Conservation (phyloP, 371 early-diverging fungal genomes). For the Rhizomucor pusillus region DNA sequence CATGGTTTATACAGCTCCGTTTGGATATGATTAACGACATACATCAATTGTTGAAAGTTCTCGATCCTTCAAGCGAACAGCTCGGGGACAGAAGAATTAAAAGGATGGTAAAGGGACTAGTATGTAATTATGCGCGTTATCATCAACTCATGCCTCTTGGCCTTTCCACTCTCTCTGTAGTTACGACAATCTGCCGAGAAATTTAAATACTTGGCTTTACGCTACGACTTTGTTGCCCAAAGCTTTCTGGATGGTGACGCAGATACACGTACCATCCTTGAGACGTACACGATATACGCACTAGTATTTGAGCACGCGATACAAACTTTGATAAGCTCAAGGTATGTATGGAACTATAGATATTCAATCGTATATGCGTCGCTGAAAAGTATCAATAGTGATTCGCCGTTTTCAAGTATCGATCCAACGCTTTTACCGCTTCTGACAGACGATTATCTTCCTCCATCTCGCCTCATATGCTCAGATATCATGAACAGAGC, state of each 20-base stretch:
- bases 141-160: too few species aligned
- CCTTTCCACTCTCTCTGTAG: too few species aligned
- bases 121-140: not conserved
- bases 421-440: too few species aligned
- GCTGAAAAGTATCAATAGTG: constrained; percentile 9
- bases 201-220: constrained; percentile 28
- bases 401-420: too few species aligned
- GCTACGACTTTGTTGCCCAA: constrained; percentile 31
- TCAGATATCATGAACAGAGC: too few species aligned
- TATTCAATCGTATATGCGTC: constrained; percentile 33
- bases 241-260: constrained; percentile 22
- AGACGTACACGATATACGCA: constrained; percentile 28
- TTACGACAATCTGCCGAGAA: constrained; percentile 5
- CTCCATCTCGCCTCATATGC: too few species aligned
- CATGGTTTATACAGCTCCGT: constrained; percentile 33
- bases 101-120: not conserved
- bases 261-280: constrained; percentile 18
- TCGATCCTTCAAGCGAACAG: not conserved
- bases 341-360: constrained; percentile 30
- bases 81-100: not conserved
- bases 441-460: too few species aligned
- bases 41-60: constrained; percentile 11
- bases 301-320: constrained; percentile 31
- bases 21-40: constrained; percentile 31
- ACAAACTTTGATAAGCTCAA: constrained; percentile 14